phyloP scores from a whole-genome alignment of 176 grass and related monocot species.

The Triticum dicoccoides region DNA sequence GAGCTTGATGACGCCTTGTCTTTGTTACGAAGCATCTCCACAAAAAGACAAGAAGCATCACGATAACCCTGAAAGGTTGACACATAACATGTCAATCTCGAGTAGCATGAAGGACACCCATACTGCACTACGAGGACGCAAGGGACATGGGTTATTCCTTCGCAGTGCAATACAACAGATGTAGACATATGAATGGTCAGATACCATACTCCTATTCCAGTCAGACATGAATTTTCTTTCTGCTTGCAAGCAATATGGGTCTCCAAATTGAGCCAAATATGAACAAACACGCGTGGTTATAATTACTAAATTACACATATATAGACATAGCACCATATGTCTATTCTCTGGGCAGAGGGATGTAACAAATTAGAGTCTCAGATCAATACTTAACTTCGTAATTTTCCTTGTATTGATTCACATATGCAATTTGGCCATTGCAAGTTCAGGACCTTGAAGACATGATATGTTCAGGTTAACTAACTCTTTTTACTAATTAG shows the following conservation, averaged over 20 bases:
- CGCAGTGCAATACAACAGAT: neutral
- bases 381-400: neutral
- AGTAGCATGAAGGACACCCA: neutral
- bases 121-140: neutral
- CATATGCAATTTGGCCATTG: neutral
- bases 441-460: neutral
- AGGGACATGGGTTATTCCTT: neutral
- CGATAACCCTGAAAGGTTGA: constrained; percentile 75
- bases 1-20: constrained; percentile 61
- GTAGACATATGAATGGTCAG: neutral
- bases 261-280: neutral
- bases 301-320: neutral
- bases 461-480: neutral
- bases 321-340: neutral
- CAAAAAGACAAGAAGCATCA: constrained; percentile 90
- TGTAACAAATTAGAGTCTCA: neutral
- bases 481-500: neutral
- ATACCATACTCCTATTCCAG: neutral
- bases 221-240: neutral
- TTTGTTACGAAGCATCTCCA: constrained; percentile 80
- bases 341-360: neutral
- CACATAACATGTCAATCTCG: neutral
- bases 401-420: neutral
- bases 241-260: neutral
- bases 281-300: neutral